These are phyloP conservation scores for Corymbia citriodora DNA, from an alignment of 441 rosid genomes.

Conservation along the genomic window DNA sequence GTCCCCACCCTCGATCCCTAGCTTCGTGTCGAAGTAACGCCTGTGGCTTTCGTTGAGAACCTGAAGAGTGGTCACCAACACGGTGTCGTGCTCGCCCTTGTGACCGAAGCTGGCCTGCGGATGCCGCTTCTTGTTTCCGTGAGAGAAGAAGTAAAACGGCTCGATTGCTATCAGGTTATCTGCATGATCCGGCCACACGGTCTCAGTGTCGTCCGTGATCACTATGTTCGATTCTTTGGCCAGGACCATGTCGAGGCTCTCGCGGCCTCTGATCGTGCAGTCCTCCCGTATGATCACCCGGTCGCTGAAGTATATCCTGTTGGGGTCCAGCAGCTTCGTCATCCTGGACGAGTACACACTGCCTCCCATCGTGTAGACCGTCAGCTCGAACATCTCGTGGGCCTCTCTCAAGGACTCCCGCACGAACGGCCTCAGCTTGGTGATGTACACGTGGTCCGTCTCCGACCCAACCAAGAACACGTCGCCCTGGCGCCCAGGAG, in stretches of 20 bases:
- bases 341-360: neutral
- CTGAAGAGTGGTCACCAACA: neutral
- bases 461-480: neutral
- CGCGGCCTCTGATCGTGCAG: neutral
- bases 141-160: neutral
- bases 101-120: neutral
- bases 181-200: neutral
- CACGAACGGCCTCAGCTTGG: neutral
- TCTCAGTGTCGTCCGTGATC: neutral
- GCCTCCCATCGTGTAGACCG: neutral
- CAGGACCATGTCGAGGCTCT: neutral
- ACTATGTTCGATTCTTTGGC: neutral
- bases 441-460: neutral
- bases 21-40: neutral
- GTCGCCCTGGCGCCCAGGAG: neutral
- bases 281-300: neutral
- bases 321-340: neutral
- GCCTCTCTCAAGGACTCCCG: neutral
- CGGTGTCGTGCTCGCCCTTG: neutral
- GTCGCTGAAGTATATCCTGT: neutral
- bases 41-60: neutral
- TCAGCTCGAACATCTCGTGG: neutral
- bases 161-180: neutral
- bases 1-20: neutral
- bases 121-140: neutral